These are phyloP conservation scores for Collybiopsis confluens DNA, from an alignment of 768 basidiomycete species.

Conservation along the genomic window DNA sequence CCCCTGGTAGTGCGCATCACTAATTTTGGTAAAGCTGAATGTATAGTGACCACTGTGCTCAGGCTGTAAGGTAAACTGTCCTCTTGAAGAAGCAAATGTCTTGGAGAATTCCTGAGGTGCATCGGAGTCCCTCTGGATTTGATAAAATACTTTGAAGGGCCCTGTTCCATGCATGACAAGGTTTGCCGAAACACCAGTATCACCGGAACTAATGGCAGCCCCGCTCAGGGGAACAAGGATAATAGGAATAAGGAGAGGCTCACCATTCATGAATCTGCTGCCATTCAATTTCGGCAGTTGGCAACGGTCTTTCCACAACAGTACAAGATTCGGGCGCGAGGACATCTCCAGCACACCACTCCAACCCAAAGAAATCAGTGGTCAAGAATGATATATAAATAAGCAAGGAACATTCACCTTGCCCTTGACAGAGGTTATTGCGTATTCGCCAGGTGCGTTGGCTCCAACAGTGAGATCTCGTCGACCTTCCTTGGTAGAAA, in stretches of 20 bases:
- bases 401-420: constrained; percentile 35
- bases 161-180: constrained; percentile 85
- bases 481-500: constrained; percentile 44
- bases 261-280: constrained; percentile 90
- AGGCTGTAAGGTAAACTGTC: constrained; percentile 81
- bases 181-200: constrained; percentile 86
- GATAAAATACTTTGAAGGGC: constrained; percentile 84
- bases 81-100: constrained; percentile 64
- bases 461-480: constrained; percentile 47
- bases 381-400: background rate
- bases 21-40: constrained; percentile 75
- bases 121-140: constrained; percentile 66
- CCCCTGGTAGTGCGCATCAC: constrained; percentile 80
- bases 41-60: constrained; percentile 86
- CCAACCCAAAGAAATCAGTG: constrained; percentile 4
- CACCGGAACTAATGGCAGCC: constrained; percentile 59
- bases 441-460: constrained; percentile 72
- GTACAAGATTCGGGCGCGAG: constrained; percentile 77
- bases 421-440: constrained; percentile 65
- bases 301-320: constrained; percentile 71
- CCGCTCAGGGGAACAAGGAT: background rate
- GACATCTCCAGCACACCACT: constrained; percentile 80
- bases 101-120: constrained; percentile 53
- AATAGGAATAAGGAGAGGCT: constrained; percentile 11
- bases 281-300: constrained; percentile 84